Percentiles rank a stretch among this genome's conserved stretches.
phyloP scores from a whole-genome alignment of 116 monocot species.

The Trichopus zeylanicus region DNA sequence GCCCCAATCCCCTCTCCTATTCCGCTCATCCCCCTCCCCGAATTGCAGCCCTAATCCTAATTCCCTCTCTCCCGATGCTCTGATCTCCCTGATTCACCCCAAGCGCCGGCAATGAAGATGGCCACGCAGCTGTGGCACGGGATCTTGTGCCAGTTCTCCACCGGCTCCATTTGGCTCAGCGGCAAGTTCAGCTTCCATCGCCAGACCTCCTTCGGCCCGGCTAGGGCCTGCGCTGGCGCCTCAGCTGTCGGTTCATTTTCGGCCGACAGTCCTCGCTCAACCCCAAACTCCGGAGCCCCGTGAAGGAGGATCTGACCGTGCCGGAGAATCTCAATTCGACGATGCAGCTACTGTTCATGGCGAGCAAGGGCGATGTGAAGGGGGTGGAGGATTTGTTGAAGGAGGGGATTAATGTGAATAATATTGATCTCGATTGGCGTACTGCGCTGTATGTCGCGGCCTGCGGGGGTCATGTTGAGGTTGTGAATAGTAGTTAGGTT shows the following conservation, averaged over 20 bases:
- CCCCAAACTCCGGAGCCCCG: background rate
- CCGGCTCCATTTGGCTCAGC: background rate
- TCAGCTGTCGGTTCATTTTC: too few relatives aligned
- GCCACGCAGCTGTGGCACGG: too few relatives aligned
- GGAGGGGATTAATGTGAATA: constrained; percentile 8
- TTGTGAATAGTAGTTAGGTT: background rate
- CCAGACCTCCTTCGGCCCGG: background rate
- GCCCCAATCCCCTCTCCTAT: too few relatives aligned
- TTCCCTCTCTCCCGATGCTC: too few relatives aligned
- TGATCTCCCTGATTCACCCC: too few relatives aligned
- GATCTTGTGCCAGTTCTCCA: constrained; percentile 1
- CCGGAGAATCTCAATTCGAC: constrained; percentile 4
- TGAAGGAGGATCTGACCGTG: background rate
- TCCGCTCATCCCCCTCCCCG: too few relatives aligned
- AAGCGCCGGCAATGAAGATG: too few relatives aligned
- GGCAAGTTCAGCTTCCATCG: background rate
- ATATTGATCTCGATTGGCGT: constrained; percentile 9
- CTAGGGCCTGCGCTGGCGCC: too few relatives aligned
- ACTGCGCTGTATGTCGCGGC: constrained; percentile 7
- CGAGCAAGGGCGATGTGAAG: constrained; percentile 2
- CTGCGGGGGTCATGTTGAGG: constrained; percentile 5
- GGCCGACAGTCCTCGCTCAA: too few relatives aligned
- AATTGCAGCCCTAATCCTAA: too few relatives aligned
- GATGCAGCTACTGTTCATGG: constrained; percentile 9
- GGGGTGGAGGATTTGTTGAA: constrained; percentile 1